A percentile compares a stretch with the other conserved stretches of the same genome.
phyloP scores from a whole-genome alignment of 192 early-diverging fungal species.

The Chytriomyces sp. region DNA sequence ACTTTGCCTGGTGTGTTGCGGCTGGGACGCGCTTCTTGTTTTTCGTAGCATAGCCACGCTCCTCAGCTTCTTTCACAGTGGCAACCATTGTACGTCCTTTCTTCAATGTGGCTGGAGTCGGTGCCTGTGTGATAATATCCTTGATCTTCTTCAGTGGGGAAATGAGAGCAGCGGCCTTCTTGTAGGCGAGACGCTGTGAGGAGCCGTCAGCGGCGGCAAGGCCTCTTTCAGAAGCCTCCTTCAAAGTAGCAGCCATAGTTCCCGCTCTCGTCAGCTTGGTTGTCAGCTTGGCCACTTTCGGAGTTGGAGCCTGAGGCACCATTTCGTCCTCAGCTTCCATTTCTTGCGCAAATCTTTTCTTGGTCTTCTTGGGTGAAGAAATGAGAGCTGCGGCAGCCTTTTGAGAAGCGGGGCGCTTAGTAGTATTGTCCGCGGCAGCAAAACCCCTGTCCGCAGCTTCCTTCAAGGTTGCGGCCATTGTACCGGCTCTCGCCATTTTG shows the following conservation, averaged over 20 bases:
- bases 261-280: conserved; percentile 1
- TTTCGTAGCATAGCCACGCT: conserved; percentile 1
- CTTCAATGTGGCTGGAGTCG: background rate
- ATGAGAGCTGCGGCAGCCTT: background rate
- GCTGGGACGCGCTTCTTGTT: background rate
- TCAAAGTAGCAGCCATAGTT: conserved; percentile 13
- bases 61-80: conserved; percentile 11
- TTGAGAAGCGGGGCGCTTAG: background rate
- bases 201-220: conserved; percentile 2
- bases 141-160: background rate
- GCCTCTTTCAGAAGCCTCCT: background rate
- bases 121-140: background rate
- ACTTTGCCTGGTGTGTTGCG: too few species aligned
- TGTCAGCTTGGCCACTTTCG: background rate
- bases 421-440: background rate
- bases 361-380: conserved; percentile 1
- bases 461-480: conserved; percentile 14
- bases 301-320: background rate
- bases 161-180: background rate
- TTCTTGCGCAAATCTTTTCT: background rate
- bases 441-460: conserved; percentile 2
- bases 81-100: conserved; percentile 2
- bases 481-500: background rate
- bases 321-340: background rate
- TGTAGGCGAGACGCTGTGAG: background rate